Evolutionary conservation across 345 rosid species (phyloP).

Genomic region (Eucalyptus decipiens): DNA sequence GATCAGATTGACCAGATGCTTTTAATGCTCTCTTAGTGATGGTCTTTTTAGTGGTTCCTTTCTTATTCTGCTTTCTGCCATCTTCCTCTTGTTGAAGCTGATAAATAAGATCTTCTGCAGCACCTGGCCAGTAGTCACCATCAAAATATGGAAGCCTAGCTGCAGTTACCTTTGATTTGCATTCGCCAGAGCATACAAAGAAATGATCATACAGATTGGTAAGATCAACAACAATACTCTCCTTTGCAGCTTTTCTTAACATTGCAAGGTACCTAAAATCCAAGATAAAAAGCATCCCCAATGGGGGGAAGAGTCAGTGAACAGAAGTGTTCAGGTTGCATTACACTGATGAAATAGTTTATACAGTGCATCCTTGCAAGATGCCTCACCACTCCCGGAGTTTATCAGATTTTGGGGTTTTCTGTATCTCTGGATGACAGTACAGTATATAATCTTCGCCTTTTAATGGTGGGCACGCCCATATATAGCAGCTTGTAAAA

Average conservation of each 20-base stretch:
- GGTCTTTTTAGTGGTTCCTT: slow-evolving; percentile 71
- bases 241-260: slow-evolving; percentile 83
- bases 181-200: slow-evolving; percentile 76
- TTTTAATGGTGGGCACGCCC: slow-evolving; percentile 99
- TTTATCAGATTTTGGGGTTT: slow-evolving; percentile 99
- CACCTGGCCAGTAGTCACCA: slow-evolving; percentile 99
- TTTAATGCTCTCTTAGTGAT: slow-evolving; percentile 93
- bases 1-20: slow-evolving; percentile 95
- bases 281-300: not conserved
- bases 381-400: slow-evolving; percentile 89
- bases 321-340: not conserved
- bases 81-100: slow-evolving; percentile 94
- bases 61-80: slow-evolving; percentile 84
- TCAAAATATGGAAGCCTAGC: slow-evolving; percentile 98
- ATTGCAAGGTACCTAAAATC: slow-evolving; percentile 76
- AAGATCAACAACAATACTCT: slow-evolving; percentile 71
- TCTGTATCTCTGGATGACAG: slow-evolving; percentile 99
- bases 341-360: not conserved
- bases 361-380: not conserved
- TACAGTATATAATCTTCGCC: slow-evolving; percentile 98
- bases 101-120: slow-evolving; percentile 88
- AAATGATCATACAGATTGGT: slow-evolving; percentile 90
- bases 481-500: slow-evolving; percentile 97
- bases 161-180: slow-evolving; percentile 92
- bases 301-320: not conserved